Evolutionary conservation across 1,139 yeast genomes (phyloP).

Genomic region (Pichia cactophila): DNA sequence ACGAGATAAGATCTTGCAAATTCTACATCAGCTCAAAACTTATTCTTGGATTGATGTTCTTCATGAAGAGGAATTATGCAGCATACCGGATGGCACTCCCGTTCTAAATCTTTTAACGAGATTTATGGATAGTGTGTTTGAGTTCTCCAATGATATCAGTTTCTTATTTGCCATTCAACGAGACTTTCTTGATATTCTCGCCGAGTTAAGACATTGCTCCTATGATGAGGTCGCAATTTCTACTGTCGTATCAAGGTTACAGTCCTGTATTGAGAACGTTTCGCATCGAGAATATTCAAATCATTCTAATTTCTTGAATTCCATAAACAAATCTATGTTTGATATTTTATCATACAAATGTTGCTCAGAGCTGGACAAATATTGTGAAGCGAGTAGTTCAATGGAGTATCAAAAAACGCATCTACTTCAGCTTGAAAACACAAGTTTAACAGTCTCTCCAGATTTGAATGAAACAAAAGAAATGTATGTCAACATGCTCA

Average conservation of each 20-base stretch:
- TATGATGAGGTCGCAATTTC: neutral
- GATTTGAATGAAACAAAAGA: slow-evolving; percentile 1
- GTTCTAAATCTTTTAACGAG: slow-evolving; percentile 30
- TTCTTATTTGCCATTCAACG: neutral
- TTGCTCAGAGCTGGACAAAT: neutral
- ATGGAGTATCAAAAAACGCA: neutral
- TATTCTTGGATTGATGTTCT: slow-evolving; percentile 49
- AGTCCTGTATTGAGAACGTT: neutral
- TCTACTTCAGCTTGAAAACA: slow-evolving; percentile 3
- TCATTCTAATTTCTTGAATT: neutral
- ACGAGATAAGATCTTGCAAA: slow-evolving; percentile 29
- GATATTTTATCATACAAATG: neutral
- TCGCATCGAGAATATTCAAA: neutral
- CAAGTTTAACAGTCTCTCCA: neutral
- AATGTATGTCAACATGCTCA: neutral
- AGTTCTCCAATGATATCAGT: neutral
- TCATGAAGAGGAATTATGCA: slow-evolving; percentile 40
- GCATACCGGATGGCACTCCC: neutral
- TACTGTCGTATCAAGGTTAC: neutral
- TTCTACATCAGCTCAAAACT: neutral
- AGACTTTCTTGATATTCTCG: neutral
- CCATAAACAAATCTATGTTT: neutral
- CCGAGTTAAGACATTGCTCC: neutral
- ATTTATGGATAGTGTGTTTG: neutral
- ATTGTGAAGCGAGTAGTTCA: neutral